Evolutionary conservation across 75 land plant species (phyloP).

Genomic region (Selaginella tamariscina): DNA sequence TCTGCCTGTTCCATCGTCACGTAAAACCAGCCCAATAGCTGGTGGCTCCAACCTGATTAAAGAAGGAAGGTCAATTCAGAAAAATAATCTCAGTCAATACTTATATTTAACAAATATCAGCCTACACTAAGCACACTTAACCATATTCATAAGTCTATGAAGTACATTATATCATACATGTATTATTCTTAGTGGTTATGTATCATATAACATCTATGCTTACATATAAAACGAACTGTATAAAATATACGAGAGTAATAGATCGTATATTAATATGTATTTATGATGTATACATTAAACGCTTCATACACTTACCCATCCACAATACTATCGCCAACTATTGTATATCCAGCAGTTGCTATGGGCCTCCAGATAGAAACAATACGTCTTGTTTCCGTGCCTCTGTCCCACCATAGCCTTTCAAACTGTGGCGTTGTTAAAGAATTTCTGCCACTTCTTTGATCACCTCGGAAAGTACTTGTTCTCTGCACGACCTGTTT

Average conservation of each 20-base stretch:
- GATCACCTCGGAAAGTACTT: background rate
- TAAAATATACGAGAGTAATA: too few species aligned
- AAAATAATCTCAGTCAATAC: too few species aligned
- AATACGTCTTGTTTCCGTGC: slow-evolving; percentile 49
- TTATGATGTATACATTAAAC: background rate
- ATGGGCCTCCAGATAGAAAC: slow-evolving; percentile 93
- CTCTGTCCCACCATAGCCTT: slow-evolving; percentile 96
- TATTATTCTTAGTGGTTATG: too few species aligned
- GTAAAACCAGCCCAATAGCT: slow-evolving; percentile 53
- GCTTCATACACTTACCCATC: slow-evolving; percentile 62
- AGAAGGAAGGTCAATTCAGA: slow-evolving; percentile 3
- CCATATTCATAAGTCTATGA: too few species aligned
- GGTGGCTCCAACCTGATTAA: slow-evolving; percentile 83
- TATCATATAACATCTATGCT: too few species aligned
- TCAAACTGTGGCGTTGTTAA: slow-evolving; percentile 85
- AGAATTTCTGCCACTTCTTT: slow-evolving; percentile 34
- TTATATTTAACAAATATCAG: too few species aligned
- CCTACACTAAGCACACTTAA: too few species aligned
- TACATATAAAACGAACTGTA: too few species aligned
- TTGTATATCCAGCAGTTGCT: slow-evolving; percentile 61
- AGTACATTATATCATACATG: too few species aligned
- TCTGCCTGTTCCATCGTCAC: slow-evolving; percentile 49
- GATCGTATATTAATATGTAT: too few species aligned
- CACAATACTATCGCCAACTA: slow-evolving; percentile 76
- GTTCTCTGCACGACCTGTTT: too few species aligned